Conservation (phyloP, 2,329 filamentous ascomycete species). For the Phaeophleospora eucalypticola region DNA sequence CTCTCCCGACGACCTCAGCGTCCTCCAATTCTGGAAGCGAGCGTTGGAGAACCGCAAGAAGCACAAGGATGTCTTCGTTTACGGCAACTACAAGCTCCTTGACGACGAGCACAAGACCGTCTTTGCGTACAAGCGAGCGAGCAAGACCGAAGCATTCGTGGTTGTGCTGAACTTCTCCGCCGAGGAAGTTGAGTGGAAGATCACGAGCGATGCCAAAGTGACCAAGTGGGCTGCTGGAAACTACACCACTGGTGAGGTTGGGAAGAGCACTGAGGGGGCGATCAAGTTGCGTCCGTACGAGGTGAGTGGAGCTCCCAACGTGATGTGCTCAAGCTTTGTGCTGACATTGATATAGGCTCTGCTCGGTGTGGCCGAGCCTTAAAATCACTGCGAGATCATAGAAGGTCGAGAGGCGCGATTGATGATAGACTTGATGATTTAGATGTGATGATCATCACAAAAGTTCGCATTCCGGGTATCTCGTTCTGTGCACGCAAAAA, state of each 20-base stretch:
- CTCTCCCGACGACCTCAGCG: constrained; percentile 38
- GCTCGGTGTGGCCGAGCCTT: background rate
- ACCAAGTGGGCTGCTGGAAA: constrained; percentile 36
- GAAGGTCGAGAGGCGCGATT: too few species aligned
- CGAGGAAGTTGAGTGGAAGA: constrained; percentile 30
- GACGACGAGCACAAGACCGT: constrained; percentile 52
- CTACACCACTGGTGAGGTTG: constrained; percentile 28
- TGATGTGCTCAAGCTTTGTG: background rate
- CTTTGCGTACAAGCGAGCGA: constrained; percentile 46
- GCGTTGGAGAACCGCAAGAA: constrained; percentile 53
- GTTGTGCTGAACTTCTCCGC: constrained; percentile 35
- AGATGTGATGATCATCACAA: too few species aligned
- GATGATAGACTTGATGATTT: too few species aligned
- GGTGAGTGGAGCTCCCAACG: constrained; percentile 8
- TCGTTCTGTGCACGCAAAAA: too few species aligned
- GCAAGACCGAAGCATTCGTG: constrained; percentile 30
- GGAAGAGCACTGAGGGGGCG: constrained; percentile 23
- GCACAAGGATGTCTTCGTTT: constrained; percentile 56
- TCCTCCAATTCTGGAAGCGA: constrained; percentile 59
- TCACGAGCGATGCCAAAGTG: constrained; percentile 31
- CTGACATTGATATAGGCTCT: background rate
- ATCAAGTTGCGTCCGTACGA: constrained; percentile 34
- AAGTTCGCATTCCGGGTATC: too few species aligned
- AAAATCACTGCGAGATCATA: too few species aligned
- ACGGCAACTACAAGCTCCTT: constrained; percentile 55